A percentile compares a stretch with the other conserved stretches of the same genome.
These are phyloP conservation scores for Pseudonitzschia multiseries DNA, from an alignment of 108 stramenopile species.

Conservation along the genomic window DNA sequence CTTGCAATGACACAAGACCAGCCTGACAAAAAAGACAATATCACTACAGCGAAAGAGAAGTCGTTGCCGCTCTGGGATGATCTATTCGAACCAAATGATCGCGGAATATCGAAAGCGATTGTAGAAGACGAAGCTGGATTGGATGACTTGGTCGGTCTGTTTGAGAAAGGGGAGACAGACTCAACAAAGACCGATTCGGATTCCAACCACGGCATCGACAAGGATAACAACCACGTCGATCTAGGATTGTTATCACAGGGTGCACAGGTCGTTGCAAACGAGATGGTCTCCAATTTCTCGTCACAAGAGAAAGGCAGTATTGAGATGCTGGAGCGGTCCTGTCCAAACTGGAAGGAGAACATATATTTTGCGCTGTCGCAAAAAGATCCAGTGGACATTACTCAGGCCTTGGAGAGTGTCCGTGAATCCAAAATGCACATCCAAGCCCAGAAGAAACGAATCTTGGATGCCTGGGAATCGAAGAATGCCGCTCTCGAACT, in stretches of 20 bases:
- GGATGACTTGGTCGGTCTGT: conserved; percentile 19
- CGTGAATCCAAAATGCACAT: conserved; percentile 13
- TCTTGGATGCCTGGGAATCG: conserved; percentile 28
- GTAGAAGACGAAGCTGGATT: conserved; percentile 12
- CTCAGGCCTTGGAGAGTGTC: conserved; percentile 35
- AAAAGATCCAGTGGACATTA: conserved; percentile 26
- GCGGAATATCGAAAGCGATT: background rate
- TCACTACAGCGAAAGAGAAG: background rate
- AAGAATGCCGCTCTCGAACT: conserved; percentile 29
- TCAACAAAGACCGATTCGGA: background rate
- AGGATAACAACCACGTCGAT: conserved; percentile 7
- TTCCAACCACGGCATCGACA: background rate
- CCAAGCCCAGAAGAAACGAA: conserved; percentile 13
- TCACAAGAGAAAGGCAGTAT: conserved; percentile 12
- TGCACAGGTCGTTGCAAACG: conserved; percentile 13
- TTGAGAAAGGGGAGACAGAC: conserved; percentile 14
- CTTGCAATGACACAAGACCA: background rate
- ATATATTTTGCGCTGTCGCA: conserved; percentile 42
- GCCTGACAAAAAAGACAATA: background rate
- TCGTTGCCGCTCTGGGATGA: conserved; percentile 16
- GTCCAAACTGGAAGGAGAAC: conserved; percentile 58
- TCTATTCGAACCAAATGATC: background rate
- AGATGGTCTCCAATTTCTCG: conserved; percentile 15
- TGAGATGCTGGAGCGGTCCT: conserved; percentile 20
- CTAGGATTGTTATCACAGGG: conserved; percentile 27